phyloP scores from a whole-genome alignment of 129 eudicot genomes.

The Saussurea involucrata region DNA sequence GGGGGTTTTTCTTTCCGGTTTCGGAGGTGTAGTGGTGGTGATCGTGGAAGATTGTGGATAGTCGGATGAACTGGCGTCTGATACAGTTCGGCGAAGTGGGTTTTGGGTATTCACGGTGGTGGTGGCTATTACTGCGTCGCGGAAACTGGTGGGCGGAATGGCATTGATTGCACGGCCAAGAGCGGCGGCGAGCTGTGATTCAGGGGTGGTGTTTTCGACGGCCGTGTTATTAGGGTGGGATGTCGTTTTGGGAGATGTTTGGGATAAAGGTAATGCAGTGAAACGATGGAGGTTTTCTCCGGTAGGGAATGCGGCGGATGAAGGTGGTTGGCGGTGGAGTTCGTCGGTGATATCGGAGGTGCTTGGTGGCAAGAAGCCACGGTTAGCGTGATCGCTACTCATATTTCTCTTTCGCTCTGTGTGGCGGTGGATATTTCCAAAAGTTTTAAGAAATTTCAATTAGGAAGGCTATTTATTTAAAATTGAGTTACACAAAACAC shows the following conservation, averaged over 20 bases:
- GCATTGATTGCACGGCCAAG: constrained; percentile 2
- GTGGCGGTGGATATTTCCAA: too few species aligned
- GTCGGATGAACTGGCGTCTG: constrained; percentile 3
- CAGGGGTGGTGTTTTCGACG: background rate
- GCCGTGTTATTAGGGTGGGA: background rate
- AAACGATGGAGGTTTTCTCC: background rate
- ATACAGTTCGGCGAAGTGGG: background rate
- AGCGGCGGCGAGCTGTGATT: constrained; percentile 4
- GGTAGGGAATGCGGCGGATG: background rate
- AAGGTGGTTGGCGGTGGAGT: background rate
- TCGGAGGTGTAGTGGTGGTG: constrained; percentile 5
- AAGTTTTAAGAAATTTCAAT: too few species aligned
- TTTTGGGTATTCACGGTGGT: background rate
- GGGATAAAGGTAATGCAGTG: background rate
- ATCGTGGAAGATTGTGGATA: background rate
- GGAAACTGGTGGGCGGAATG: background rate
- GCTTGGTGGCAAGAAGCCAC: background rate
- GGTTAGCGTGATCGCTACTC: constrained; percentile 4
- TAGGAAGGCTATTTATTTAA: background rate
- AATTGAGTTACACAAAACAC: background rate
- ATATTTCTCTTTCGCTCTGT: background rate
- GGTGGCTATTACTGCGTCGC: background rate
- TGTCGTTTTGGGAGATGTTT: background rate
- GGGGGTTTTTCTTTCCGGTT: background rate
- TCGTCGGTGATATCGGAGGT: background rate